These are phyloP conservation scores for Russula foetens DNA, from an alignment of 768 basidiomycete genomes.

Conservation along the genomic window DNA sequence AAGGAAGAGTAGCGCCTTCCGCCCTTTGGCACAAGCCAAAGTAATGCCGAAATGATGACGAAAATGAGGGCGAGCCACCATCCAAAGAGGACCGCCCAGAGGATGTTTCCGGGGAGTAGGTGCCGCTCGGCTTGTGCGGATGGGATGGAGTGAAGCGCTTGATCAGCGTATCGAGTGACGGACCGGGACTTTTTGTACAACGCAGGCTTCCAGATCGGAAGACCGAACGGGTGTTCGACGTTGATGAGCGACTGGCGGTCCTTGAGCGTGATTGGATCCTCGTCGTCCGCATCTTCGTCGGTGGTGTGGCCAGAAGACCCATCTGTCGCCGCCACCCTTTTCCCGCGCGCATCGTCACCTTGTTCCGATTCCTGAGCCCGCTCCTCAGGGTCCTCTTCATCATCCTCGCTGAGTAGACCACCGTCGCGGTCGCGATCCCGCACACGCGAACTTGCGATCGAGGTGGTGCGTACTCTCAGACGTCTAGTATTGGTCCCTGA, in stretches of 20 bases:
- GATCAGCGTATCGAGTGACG: conserved; percentile 93
- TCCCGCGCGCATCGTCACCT: conserved; percentile 30
- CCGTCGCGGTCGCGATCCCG: conserved; percentile 33
- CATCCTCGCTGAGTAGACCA: conserved; percentile 16
- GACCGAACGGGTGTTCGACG: conserved; percentile 97
- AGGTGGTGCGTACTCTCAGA: conserved; percentile 44
- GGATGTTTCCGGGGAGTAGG: conserved; percentile 86
- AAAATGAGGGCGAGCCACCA: conserved; percentile 85
- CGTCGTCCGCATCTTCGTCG: conserved; percentile 44
- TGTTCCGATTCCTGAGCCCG: conserved; percentile 29
- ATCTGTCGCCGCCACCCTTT: conserved; percentile 28
- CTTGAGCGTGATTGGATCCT: conserved; percentile 85
- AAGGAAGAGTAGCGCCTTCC: conserved; percentile 80
- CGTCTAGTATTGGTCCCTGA: conserved; percentile 42
- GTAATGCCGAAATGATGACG: conserved; percentile 53
- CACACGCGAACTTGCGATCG: conserved; percentile 50
- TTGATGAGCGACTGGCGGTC: conserved; percentile 98
- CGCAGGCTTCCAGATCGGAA: conserved; percentile 99
- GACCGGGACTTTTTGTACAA: conserved; percentile 96
- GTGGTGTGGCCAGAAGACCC: conserved; percentile 32
- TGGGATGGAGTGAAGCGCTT: conserved; percentile 85
- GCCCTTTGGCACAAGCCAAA: conserved; percentile 71
- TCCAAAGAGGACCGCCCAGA: conserved; percentile 86
- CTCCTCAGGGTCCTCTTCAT: conserved; percentile 29
- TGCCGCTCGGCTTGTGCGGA: conserved; percentile 92